Percentiles rank a stretch among this genome's conserved stretches.
Evolutionary conservation across 139 green algal species (phyloP).

Genomic region (Dunaliella sp.): DNA sequence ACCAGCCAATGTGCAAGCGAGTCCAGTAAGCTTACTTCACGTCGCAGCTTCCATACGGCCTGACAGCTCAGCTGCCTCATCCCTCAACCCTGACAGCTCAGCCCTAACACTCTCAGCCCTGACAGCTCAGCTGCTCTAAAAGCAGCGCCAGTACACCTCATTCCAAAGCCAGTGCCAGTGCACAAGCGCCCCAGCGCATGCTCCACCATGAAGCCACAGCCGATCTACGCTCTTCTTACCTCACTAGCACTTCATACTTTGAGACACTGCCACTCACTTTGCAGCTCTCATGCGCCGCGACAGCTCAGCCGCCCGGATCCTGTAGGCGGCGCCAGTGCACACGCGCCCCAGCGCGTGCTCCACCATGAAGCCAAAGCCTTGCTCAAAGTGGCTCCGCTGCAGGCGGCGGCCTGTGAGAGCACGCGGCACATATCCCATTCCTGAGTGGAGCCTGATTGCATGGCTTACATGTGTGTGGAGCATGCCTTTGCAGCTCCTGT

Average conservation of each 20-base stretch:
- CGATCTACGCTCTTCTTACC: too few species aligned
- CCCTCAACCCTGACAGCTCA: too few species aligned
- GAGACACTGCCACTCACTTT: not conserved
- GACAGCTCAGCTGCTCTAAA: not conserved
- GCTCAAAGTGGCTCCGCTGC: not conserved
- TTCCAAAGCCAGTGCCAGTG: not conserved
- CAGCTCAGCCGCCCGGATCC: not conserved
- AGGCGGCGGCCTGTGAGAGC: not conserved
- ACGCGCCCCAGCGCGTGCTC: not conserved
- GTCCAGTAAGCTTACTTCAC: not conserved
- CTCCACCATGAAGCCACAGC: not conserved
- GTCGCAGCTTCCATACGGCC: not conserved
- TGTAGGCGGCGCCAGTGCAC: not conserved
- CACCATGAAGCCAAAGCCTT: not conserved
- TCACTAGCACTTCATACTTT: not conserved
- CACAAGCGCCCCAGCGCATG: not conserved
- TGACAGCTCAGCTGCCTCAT: not conserved
- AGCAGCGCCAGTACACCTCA: not conserved
- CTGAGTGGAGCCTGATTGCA: not conserved
- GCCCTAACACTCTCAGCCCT: too few species aligned
- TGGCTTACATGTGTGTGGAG: too few species aligned
- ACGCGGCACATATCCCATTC: too few species aligned
- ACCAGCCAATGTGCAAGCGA: not conserved
- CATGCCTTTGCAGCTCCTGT: too few species aligned
- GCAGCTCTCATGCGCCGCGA: not conserved